Percentiles rank a stretch among this genome's conserved stretches.
Conservation (phyloP, 805 yeast species). For the Kurtzmaniella fragi region DNA sequence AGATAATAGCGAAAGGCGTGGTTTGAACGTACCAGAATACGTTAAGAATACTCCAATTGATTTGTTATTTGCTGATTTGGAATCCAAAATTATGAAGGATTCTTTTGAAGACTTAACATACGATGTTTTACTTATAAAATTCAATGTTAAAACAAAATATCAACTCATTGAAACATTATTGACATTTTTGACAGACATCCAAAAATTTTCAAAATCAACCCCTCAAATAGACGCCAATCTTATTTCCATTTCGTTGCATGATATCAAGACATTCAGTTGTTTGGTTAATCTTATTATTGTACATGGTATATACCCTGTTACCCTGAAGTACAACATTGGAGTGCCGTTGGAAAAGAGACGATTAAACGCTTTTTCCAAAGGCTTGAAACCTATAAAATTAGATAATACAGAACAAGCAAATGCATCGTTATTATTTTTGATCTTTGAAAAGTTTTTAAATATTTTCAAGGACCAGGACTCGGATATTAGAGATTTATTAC, state of each 20-base stretch:
- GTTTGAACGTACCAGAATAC: conserved; percentile 28
- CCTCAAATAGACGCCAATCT: conserved; percentile 20
- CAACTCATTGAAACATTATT: conserved; percentile 32
- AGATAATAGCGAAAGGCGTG: conserved; percentile 15
- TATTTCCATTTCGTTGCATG: conserved; percentile 74
- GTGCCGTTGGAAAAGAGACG: conserved; percentile 60
- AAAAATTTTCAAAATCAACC: conserved; percentile 21
- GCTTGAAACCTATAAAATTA: conserved; percentile 19
- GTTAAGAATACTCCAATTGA: conserved; percentile 30
- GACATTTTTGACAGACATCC: conserved; percentile 33
- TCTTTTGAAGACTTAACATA: conserved; percentile 18
- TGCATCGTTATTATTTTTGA: conserved; percentile 20
- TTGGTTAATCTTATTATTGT: conserved; percentile 60
- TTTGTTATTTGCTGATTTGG: conserved; percentile 25
- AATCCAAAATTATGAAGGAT: conserved; percentile 15
- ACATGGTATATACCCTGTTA: conserved; percentile 65
- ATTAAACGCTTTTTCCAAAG: conserved; percentile 42
- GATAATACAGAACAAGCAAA: conserved; percentile 8
- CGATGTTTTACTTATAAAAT: conserved; percentile 8
- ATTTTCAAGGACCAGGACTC: conserved; percentile 34
- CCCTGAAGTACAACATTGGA: conserved; percentile 51
- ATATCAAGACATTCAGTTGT: conserved; percentile 68
- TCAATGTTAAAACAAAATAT: conserved; percentile 2
- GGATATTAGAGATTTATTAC: conserved; percentile 48
- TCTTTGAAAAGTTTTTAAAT: conserved; percentile 21